phyloP scores from a whole-genome alignment of 1,284 basidiomycete species.

The Boletus semigastroideus region DNA sequence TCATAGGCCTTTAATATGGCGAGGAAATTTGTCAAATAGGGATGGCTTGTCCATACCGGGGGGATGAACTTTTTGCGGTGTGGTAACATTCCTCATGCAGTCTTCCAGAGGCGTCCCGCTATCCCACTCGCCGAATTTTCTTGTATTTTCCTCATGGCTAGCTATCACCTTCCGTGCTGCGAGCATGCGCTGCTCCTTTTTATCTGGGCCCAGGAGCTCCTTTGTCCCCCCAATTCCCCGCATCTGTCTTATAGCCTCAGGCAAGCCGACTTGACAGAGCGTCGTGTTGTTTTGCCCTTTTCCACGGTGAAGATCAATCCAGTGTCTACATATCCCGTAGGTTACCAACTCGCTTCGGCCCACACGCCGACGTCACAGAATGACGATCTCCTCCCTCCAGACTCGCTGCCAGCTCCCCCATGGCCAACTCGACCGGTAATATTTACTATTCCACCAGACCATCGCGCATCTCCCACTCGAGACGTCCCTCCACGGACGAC shows the following conservation, averaged over 20 bases:
- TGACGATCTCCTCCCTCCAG: slow-evolving; percentile 21
- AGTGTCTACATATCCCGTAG: slow-evolving; percentile 19
- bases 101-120: slow-evolving; percentile 18
- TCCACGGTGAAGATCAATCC: slow-evolving; percentile 31
- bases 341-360: slow-evolving; percentile 16
- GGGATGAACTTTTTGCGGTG: slow-evolving; percentile 25
- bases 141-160: slow-evolving; percentile 28
- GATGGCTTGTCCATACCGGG: slow-evolving; percentile 31
- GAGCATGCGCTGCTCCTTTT: slow-evolving; percentile 27
- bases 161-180: slow-evolving; percentile 22
- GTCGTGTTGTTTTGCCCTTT: slow-evolving; percentile 21
- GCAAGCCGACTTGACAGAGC: slow-evolving; percentile 3
- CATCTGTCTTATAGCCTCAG: slow-evolving; percentile 1
- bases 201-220: slow-evolving; percentile 23
- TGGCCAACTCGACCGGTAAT: slow-evolving; percentile 22
- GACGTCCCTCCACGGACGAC: slow-evolving; percentile 16
- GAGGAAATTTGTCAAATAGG: slow-evolving; percentile 28
- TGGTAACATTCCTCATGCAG: slow-evolving; percentile 22
- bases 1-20: slow-evolving; percentile 34
- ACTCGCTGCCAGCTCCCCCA: slow-evolving; percentile 7
- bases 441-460: slow-evolving; percentile 15
- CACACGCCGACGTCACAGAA: slow-evolving; percentile 15
- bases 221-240: slow-evolving; percentile 7
- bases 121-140: slow-evolving; percentile 17
- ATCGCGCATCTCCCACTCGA: slow-evolving; percentile 11